phyloP scores from a whole-genome alignment of 2,329 filamentous ascomycete genomes.

The Talaromyces sp. region DNA sequence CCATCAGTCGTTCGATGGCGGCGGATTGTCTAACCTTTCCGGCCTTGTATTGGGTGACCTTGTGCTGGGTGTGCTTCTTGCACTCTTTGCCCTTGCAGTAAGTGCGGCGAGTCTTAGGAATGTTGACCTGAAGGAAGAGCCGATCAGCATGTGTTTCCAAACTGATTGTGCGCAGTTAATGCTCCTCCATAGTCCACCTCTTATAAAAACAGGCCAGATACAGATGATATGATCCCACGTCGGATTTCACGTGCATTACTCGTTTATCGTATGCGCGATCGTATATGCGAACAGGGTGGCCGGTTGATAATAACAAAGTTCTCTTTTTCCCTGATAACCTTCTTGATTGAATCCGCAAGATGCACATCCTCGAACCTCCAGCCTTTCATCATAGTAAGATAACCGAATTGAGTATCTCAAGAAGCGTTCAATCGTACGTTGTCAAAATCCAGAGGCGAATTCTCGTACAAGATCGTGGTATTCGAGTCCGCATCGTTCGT shows the following conservation, averaged over 20 bases:
- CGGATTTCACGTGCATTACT: not conserved
- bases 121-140: constrained; percentile 69
- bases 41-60: constrained; percentile 95
- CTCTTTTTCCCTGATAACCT: not conserved
- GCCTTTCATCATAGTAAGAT: not conserved
- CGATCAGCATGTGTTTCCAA: constrained; percentile 10
- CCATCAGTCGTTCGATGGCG: not conserved
- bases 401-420: not conserved
- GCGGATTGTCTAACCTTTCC: constrained; percentile 63
- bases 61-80: constrained; percentile 87
- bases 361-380: not conserved
- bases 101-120: constrained; percentile 95
- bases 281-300: not conserved
- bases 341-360: not conserved
- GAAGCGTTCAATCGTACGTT: not conserved
- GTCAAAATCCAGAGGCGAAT: not conserved
- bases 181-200: not conserved
- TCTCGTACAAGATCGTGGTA: not conserved
- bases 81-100: constrained; percentile 97
- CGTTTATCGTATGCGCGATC: not conserved
- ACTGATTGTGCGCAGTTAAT: not conserved
- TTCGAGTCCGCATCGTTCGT: not conserved
- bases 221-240: not conserved
- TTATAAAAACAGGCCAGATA: not conserved
- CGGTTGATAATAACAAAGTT: not conserved